phyloP scores from a whole-genome alignment of 1,139 yeast genomes.

The Ashbya aceris region DNA sequence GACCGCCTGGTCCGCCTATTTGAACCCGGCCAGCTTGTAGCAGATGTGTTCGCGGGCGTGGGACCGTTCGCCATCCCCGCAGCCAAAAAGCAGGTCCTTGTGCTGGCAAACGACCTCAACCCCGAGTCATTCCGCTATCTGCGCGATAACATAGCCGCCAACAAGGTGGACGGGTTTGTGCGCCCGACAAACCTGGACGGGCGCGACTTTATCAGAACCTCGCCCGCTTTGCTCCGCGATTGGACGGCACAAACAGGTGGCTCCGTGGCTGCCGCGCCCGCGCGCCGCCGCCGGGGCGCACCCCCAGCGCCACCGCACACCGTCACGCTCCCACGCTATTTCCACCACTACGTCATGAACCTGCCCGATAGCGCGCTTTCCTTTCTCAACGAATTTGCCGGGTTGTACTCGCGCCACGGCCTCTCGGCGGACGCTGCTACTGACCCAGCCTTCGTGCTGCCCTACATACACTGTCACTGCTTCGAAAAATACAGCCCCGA shows the following conservation, averaged over 20 bases:
- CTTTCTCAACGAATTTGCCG: constrained; percentile 70
- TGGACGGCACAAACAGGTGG: constrained; percentile 23
- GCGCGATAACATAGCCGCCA: constrained; percentile 50
- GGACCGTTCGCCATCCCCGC: constrained; percentile 98
- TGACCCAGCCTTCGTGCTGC: constrained; percentile 44
- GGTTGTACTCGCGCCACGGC: constrained; percentile 41
- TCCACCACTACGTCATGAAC: constrained; percentile 84
- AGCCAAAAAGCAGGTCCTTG: constrained; percentile 71
- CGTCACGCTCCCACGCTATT: constrained; percentile 47
- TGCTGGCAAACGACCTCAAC: constrained; percentile 86
- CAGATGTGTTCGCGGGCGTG: constrained; percentile 97
- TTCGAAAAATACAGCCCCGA: constrained; percentile 75
- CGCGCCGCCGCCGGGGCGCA: constrained; percentile 21
- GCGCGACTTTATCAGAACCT: constrained; percentile 58
- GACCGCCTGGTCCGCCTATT: constrained; percentile 63
- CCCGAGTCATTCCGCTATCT: constrained; percentile 75
- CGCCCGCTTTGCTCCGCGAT: constrained; percentile 42
- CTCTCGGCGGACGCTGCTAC: constrained; percentile 1
- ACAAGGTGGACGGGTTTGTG: constrained; percentile 56
- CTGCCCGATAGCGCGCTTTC: constrained; percentile 87
- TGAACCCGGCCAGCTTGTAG: constrained; percentile 59
- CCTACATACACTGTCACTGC: constrained; percentile 80
- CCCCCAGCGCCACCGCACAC: constrained; percentile 2
- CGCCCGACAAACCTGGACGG: constrained; percentile 71
- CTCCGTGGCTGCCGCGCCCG: constrained; percentile 23